Conservation (phyloP, 345 rosid genomes). For the Salix suchowensis region DNA sequence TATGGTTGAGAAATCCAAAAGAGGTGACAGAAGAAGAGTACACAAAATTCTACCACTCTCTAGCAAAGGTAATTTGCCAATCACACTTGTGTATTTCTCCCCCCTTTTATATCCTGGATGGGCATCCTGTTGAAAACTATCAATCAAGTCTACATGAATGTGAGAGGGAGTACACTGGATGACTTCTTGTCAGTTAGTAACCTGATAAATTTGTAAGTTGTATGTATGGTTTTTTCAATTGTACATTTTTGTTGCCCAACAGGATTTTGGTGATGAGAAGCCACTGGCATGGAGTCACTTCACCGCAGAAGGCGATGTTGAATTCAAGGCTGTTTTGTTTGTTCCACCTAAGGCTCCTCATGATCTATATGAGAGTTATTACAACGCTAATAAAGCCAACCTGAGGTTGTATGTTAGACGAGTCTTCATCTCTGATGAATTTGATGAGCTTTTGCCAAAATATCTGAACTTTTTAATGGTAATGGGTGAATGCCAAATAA, state of each 20-base stretch:
- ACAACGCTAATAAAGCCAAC: conserved; percentile 79
- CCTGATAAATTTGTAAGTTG: not conserved
- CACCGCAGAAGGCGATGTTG: conserved; percentile 94
- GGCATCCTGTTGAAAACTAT: too few species aligned
- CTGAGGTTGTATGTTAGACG: conserved; percentile 87
- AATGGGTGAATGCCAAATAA: not conserved
- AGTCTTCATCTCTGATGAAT: conserved; percentile 97
- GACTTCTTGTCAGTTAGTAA: not conserved
- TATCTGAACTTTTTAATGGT: conserved; percentile 92
- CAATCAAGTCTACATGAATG: too few species aligned
- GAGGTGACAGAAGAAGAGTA: conserved; percentile 95
- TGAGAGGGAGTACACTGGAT: too few species aligned
- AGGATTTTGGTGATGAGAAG: conserved; percentile 85
- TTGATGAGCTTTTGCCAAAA: conserved; percentile 93
- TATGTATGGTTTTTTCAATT: conserved; percentile 5
- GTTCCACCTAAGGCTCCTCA: conserved; percentile 98
- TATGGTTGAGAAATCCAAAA: conserved; percentile 94
- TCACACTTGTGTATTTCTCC: not conserved
- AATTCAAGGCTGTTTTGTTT: conserved; percentile 85
- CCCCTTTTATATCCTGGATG: too few species aligned
- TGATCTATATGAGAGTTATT: conserved; percentile 90
- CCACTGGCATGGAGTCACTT: conserved; percentile 95
- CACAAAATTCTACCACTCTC: conserved; percentile 76
- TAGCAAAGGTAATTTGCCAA: conserved; percentile 61
- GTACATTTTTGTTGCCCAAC: conserved; percentile 19